Conservation (phyloP, 805 yeast genomes). For the Monosporozyma yasuniensis region DNA sequence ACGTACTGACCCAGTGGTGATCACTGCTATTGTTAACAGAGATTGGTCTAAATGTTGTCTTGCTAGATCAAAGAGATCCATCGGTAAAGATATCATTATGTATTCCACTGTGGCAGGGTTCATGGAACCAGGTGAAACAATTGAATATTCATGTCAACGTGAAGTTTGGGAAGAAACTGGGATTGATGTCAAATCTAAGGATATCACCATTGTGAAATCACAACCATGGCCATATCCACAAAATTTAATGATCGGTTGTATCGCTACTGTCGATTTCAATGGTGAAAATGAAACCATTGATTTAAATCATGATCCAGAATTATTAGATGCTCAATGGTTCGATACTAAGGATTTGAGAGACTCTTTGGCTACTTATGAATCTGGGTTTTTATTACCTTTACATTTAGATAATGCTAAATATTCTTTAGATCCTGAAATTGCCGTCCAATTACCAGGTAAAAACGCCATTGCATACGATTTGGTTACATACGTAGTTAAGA, state of each 20-base stretch:
- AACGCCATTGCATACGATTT: slow-evolving; percentile 26
- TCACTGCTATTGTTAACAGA: slow-evolving; percentile 63
- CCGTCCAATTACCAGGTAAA: slow-evolving; percentile 22
- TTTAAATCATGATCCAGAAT: slow-evolving; percentile 77
- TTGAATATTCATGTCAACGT: slow-evolving; percentile 78
- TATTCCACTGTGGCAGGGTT: slow-evolving; percentile 91
- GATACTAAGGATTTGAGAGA: slow-evolving; percentile 42
- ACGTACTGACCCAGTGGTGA: slow-evolving; percentile 82
- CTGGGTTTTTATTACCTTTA: slow-evolving; percentile 17
- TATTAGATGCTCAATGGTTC: slow-evolving; percentile 83
- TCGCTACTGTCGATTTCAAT: slow-evolving; percentile 66
- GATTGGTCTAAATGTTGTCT: slow-evolving; percentile 56
- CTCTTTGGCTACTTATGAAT: slow-evolving; percentile 26
- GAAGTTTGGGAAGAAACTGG: slow-evolving; percentile 98
- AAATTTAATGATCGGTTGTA: slow-evolving; percentile 86
- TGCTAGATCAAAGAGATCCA: slow-evolving; percentile 60
- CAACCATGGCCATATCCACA: slow-evolving; percentile 99
- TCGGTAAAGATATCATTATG: slow-evolving; percentile 34
- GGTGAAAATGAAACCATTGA: slow-evolving; percentile 56
- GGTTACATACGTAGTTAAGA: slow-evolving; percentile 10
- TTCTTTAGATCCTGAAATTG: not conserved
- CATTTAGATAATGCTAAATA: slow-evolving; percentile 11
- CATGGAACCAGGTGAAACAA: slow-evolving; percentile 89
- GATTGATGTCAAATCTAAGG: slow-evolving; percentile 41
- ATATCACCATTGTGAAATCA: slow-evolving; percentile 55